Percentiles rank a stretch among this genome's conserved stretches.
phyloP scores from a whole-genome alignment of 2,329 filamentous ascomycete species.

The Neofusicoccum kwambonambiense region DNA sequence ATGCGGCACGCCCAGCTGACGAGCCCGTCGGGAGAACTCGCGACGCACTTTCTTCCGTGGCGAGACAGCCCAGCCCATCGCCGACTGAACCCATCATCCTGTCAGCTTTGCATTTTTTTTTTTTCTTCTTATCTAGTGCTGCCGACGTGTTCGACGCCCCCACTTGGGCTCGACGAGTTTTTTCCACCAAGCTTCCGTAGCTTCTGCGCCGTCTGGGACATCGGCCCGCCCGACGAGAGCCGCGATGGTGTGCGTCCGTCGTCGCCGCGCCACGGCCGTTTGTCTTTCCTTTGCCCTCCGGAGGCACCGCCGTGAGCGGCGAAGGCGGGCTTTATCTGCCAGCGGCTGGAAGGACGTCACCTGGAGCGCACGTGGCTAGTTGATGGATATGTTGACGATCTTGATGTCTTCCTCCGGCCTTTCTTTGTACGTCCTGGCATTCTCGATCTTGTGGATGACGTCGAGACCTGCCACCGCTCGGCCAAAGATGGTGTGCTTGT shows the following conservation, averaged over 20 bases:
- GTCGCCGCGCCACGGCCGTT: too few species aligned
- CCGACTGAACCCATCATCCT: not conserved
- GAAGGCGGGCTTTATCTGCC: too few species aligned
- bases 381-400: slow-evolving; percentile 75
- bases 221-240: not conserved
- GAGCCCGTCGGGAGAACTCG: slow-evolving; percentile 11
- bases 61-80: not conserved
- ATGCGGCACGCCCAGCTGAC: slow-evolving; percentile 1
- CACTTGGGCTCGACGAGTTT: not conserved
- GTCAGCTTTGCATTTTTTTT: not conserved
- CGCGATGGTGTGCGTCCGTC: not conserved
- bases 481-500: slow-evolving; percentile 95
- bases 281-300: too few species aligned
- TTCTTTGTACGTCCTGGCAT: slow-evolving; percentile 80
- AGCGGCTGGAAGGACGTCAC: not conserved
- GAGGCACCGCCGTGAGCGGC: too few species aligned
- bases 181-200: slow-evolving; percentile 7
- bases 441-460: slow-evolving; percentile 95
- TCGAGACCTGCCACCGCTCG: slow-evolving; percentile 86
- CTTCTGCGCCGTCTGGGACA: not conserved
- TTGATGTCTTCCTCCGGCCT: slow-evolving; percentile 97
- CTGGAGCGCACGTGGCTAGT: not conserved
- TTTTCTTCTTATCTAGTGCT: slow-evolving; percentile 7
- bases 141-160: slow-evolving; percentile 6
- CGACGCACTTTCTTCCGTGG: not conserved